Base-by-base conservation (phyloP, 2,329 filamentous ascomycete species). In the Parastagonospora nodorum region DNA sequence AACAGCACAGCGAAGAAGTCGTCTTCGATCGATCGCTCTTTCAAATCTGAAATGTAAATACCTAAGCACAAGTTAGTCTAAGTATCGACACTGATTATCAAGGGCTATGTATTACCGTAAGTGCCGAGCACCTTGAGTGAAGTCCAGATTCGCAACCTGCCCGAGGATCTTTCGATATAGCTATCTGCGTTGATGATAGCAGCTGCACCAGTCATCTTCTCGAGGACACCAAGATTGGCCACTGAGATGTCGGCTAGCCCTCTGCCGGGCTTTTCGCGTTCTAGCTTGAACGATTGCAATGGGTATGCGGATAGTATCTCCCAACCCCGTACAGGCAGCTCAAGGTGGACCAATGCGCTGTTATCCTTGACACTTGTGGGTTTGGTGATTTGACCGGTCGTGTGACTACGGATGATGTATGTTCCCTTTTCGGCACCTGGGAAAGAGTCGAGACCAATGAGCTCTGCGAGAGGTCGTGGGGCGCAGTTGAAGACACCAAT, bases 151-250 rank as follows among this genome's bases (percentile, higher is more conserved):
- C 84, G 74, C 15, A 94, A 75, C 12, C 84, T 77, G 0, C 85
- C 85, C 49, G 84, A 87, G 3, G 51, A 54, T 7, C 80, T 77
- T 31, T 82, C 74, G 60, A 86, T 69, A 30, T 81, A 81, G 38
- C 87, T 81, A 27, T 82, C 79, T n/a, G 78, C 86, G 32, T 78
- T 80, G 1, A 88, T 77, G 7, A 96, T 81, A 0, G 91, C 92
- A 1, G 90, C 92, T 1, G 88, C 85, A 0, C 92, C 93, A 0
- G 91, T 91, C 89, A 97, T 96, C 73, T 97, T 96, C 2, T 84
- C 88, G 3, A 96, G 58, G 2, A 97, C 77, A 0, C 93, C 93
- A 1, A 97, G 73, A 14, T 88, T 86, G 0, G 90, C 86, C 1
- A 92, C 78, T 37, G 75, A 75, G 0, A 87, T 76, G 0, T 71